Evolutionary conservation across 2,329 filamentous ascomycete species (phyloP).

Genomic region (Capronia coronata): DNA sequence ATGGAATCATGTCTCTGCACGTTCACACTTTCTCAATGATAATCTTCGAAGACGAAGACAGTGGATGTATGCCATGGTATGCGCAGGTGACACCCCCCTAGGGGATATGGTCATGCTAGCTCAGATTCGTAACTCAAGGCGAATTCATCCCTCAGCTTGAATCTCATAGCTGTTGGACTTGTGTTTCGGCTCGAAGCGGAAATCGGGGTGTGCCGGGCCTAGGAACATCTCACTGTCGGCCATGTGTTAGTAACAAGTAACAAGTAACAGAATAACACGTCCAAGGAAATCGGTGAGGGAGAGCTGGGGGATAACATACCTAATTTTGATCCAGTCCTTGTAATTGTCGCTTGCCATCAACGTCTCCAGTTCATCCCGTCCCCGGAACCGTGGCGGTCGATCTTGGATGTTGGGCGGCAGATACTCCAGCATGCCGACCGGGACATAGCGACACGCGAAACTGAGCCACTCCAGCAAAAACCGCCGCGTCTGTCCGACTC

Average conservation of each 20-base stretch:
- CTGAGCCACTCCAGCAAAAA: slow-evolving; percentile 95
- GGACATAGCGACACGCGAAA: slow-evolving; percentile 87
- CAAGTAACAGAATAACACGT: no score
- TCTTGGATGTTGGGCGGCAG: slow-evolving; percentile 86
- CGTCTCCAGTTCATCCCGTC: slow-evolving; percentile 88
- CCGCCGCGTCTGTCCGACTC: slow-evolving; percentile 79
- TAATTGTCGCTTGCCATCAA: slow-evolving; percentile 84
- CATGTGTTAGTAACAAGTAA: slow-evolving; percentile 13
- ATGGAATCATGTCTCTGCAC: no score
- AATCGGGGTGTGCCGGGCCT: slow-evolving; percentile 79
- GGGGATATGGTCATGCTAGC: no score
- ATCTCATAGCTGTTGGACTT: slow-evolving; percentile 88
- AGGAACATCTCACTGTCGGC: slow-evolving; percentile 84
- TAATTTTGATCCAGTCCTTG: slow-evolving; percentile 98
- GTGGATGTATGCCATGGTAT: no score
- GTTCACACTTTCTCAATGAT: no score
- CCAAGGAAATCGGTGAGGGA: no score
- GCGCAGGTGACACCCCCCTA: no score
- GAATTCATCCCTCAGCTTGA: slow-evolving; percentile 63
- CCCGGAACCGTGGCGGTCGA: slow-evolving; percentile 73
- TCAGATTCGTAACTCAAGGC: no score
- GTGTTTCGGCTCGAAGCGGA: slow-evolving; percentile 95
- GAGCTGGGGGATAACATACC: slow-evolving; percentile 50
- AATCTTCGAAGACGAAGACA: no score
- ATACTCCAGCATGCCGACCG: slow-evolving; percentile 78